phyloP scores from a whole-genome alignment of 2,329 filamentous ascomycete species.

The Cercospora sp. region DNA sequence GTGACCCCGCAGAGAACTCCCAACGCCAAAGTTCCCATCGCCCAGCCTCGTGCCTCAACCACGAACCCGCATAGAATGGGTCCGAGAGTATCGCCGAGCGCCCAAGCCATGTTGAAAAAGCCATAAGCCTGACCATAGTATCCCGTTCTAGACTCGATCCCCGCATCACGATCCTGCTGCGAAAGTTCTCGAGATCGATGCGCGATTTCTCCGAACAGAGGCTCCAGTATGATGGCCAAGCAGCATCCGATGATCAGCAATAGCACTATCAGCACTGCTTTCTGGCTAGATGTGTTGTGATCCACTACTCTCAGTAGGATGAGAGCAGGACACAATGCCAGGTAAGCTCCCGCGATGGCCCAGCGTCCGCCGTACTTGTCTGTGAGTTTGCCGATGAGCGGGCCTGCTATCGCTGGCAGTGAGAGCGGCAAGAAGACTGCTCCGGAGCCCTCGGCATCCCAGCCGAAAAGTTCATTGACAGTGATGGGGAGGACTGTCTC shows the following conservation, averaged over 20 bases:
- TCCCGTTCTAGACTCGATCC: conserved; percentile 11
- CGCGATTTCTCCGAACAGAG: conserved; percentile 28
- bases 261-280: conserved; percentile 23
- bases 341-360: conserved; percentile 23
- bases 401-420: conserved; percentile 26
- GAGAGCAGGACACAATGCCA: conserved; percentile 18
- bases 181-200: conserved; percentile 20
- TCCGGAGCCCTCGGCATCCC: conserved; percentile 24
- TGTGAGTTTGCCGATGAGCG: conserved; percentile 23
- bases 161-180: conserved; percentile 17
- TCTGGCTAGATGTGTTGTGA: conserved; percentile 20
- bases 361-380: conserved; percentile 28
- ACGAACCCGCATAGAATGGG: conserved; percentile 31
- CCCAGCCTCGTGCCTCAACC: conserved; percentile 28
- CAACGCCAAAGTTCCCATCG: conserved; percentile 21
- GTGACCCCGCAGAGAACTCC: conserved; percentile 47
- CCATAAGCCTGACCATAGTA: conserved; percentile 57
- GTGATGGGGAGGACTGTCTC: conserved; percentile 25
- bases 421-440: conserved; percentile 29
- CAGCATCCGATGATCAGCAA: conserved; percentile 24
- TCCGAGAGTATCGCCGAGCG: conserved; percentile 28
- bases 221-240: conserved; percentile 25
- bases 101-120: conserved; percentile 34
- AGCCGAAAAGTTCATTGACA: conserved; percentile 24
- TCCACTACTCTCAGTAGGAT: conserved; percentile 28